Conservation (phyloP, 2,329 filamentous ascomycete species). For the Colletotrichum kahawae region DNA sequence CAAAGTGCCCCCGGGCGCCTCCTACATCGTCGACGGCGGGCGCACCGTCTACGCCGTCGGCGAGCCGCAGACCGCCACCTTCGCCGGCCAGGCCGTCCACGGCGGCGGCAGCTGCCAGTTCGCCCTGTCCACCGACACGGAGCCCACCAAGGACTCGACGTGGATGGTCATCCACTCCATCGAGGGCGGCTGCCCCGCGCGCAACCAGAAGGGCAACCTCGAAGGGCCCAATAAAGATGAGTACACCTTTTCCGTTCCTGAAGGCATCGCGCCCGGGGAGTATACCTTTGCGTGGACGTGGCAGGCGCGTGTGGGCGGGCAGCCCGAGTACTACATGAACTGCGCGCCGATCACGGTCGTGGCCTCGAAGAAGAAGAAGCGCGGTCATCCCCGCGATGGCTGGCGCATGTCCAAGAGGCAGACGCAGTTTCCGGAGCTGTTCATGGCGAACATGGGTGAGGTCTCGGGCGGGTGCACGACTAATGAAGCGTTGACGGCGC, state of each 20-base stretch:
- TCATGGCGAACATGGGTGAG: conserved; percentile 16
- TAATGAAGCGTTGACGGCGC: conserved; percentile 2
- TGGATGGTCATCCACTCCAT: conserved; percentile 19
- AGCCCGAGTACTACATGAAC: conserved; percentile 19
- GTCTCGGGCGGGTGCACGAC: conserved; percentile 8
- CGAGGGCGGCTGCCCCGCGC: conserved; percentile 12
- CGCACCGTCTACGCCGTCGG: conserved; percentile 3
- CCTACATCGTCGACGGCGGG: conserved; percentile 6
- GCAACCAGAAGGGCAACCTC: conserved; percentile 17
- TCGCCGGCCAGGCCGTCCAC: conserved; percentile 15
- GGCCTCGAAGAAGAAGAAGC: neutral
- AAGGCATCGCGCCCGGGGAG: conserved; percentile 6
- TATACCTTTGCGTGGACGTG: conserved; percentile 20
- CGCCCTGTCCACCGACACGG: neutral
- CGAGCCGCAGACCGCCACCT: conserved; percentile 3
- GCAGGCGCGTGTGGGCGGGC: neutral
- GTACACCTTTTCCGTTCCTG: conserved; percentile 4
- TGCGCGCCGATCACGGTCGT: conserved; percentile 14
- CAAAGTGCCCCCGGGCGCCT: neutral
- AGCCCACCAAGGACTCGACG: conserved; percentile 4
- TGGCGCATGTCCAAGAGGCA: neutral
- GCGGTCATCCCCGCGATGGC: neutral
- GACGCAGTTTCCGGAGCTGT: conserved; percentile 6
- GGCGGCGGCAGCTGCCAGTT: conserved; percentile 15
- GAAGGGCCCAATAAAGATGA: conserved; percentile 9